These are phyloP conservation scores for Dispira simplex DNA, from an alignment of 192 early-diverging fungal genomes.

Conservation along the genomic window DNA sequence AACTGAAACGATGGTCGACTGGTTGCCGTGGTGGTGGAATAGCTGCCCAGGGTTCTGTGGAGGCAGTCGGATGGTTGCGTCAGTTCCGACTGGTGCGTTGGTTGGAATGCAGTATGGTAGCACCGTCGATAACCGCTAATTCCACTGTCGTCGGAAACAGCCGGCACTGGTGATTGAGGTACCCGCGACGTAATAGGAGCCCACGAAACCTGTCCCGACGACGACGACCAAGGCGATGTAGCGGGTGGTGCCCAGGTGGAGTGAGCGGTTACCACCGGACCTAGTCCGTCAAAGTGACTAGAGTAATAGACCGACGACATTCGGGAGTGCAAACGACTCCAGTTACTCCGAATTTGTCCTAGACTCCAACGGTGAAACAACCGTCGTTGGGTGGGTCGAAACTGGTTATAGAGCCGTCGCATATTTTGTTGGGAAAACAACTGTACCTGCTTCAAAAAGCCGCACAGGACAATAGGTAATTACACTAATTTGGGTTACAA, in stretches of 20 bases:
- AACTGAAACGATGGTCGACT: conserved; percentile 35
- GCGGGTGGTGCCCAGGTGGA: not conserved
- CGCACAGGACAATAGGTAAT: no score
- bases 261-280: not conserved
- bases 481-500: no score
- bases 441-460: no score
- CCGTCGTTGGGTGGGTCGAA: no score
- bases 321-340: no score
- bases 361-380: no score
- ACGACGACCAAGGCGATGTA: not conserved
- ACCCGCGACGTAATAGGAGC: not conserved
- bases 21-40: not conserved
- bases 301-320: no score
- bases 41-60: not conserved
- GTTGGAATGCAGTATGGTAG: not conserved
- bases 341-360: no score
- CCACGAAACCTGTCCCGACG: not conserved
- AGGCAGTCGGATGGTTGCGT: not conserved
- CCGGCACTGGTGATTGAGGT: not conserved
- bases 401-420: no score
- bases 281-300: not conserved
- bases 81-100: not conserved
- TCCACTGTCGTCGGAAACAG: not conserved
- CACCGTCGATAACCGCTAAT: not conserved
- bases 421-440: no score